Evolutionary conservation across 148 eudicot species (phyloP).

Genomic region (Drosera capensis): DNA sequence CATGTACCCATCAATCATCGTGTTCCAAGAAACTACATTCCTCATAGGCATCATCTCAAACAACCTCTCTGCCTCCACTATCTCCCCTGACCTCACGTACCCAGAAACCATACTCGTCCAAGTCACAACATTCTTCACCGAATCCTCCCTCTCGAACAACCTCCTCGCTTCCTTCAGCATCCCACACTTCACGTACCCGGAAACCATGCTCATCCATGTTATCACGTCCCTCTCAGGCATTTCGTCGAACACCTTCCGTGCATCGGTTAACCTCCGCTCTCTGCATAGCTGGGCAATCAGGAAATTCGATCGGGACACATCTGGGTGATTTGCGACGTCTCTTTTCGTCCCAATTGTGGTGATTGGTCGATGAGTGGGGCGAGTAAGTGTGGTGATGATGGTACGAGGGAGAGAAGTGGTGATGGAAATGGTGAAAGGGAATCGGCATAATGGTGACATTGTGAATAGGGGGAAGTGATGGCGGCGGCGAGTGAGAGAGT

Average conservation of each 20-base stretch:
- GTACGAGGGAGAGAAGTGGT: too few relatives aligned
- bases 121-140: constrained; percentile 26
- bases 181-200: constrained; percentile 15
- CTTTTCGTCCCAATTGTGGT: too few relatives aligned
- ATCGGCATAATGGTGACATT: too few relatives aligned
- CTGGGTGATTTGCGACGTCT: too few relatives aligned
- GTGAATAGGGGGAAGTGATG: too few relatives aligned
- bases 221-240: constrained; percentile 20
- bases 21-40: constrained; percentile 18
- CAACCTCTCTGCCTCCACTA: constrained; percentile 18
- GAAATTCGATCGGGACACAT: neutral
- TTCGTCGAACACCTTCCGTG: constrained; percentile 21
- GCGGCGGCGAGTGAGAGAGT: too few relatives aligned
- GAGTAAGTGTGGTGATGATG: too few relatives aligned
- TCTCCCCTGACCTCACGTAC: constrained; percentile 10
- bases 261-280: constrained; percentile 9
- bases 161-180: constrained; percentile 15
- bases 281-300: constrained; percentile 2
- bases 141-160: constrained; percentile 20
- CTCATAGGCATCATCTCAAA: constrained; percentile 19
- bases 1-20: constrained; percentile 17
- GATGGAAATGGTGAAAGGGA: too few relatives aligned
- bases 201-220: constrained; percentile 18
- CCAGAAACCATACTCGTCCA: constrained; percentile 33
- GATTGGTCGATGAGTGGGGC: too few relatives aligned